Evolutionary conservation across 495 filamentous ascomycete genomes (phyloP), one percentile per base, ranked within the genome.

Genomic region (Aspergillus baeticus): DNA sequence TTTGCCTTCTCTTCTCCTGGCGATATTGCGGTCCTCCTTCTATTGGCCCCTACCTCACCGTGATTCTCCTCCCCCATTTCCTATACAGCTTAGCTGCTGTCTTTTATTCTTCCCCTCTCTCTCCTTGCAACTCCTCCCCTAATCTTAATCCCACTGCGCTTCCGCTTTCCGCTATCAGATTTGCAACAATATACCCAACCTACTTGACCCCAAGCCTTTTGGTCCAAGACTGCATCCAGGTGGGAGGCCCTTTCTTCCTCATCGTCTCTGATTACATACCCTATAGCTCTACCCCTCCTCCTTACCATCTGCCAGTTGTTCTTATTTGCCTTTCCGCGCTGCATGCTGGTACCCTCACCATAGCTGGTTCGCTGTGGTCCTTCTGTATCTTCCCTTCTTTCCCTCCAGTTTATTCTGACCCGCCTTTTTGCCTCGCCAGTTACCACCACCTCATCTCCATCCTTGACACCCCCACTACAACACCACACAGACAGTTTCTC

Each of bases 221-320:
- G 42, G 42, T 33, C 33, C 38, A 42, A 44, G 41, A 33, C 18
- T 23, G 10, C 31, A 14, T 55, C 48, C 53, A 55, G 53, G 53
- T 55, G 56, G 56, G 50, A 53, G 48, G 46, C 39, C 38, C 39
- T n/a, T 8, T 29, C 41, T 51, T 51, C 37, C 35, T 56, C 54
- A 31, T 54, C 37, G n/a, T 54, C 36, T 52, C 39, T 43, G 35
- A 51, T 50, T 35, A 41, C 41, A 43, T 44, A 35, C 51, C 37
- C 31, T 48, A 43, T 49, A 49, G 17, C 48, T 60, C 53, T 42
- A 47, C 37, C 21, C 43, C 45, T 41, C 45, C 15, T 39, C 42
- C 31, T 47, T 33, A 13, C 43, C 44, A 51, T 42, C 54, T 52
- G 46, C 45, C 41, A 54, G 43, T 37, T 53, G 42, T 34, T 26